Base-by-base conservation (phyloP, 164 flowering plant genomes). In the Stephania cephalantha region DNA sequence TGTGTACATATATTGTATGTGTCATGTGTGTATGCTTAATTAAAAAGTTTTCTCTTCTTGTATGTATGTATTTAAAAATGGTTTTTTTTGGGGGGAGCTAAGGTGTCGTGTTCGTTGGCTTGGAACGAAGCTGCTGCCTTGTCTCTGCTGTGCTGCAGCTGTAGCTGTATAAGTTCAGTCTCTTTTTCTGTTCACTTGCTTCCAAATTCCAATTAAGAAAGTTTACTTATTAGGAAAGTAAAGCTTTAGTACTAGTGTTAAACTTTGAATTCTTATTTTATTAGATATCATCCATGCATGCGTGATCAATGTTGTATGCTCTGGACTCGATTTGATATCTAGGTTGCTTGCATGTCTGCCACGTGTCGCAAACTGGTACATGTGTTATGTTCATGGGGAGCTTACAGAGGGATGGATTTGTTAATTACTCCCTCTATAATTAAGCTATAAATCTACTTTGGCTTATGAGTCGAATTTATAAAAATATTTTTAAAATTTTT, bases 301-400 rank as follows among this genome's bases (percentile, higher is more conserved):
- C 42, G 42, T 35, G 42, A 35, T 35, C 42, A 35, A 35, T 31
- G 42, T 35, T 35, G 42, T 35, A 35, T 35, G 42, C 42, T 35
- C 4, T 35, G 42, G 42, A 4, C 0, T 0, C 4, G 42, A 35
- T 35, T 35, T 35, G 6, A 58, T n/a, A 31, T 65, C 31, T 4
- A 65, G 69, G 35, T 6, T 10, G 69, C 42, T 66, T 66, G 69
- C 69, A 66, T 66, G 69, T 66, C 9, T 13, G 69, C 69, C 69
- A 66, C 69, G 69, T 66, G 69, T 22, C 8, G n/a, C 0, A 25
- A 25, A 25, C 25, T 5, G n/a, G 7, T 18, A 10, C 65, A 58
- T 58, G 65, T 58, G 22, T 17, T 15, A 13, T 17, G 7, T 58
- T 58, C 63, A 5, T 13, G 1, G 25, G 25, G 25, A 25, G 25